phyloP scores from a whole-genome alignment of 2,329 filamentous ascomycete species.

The Raffaelea deltoideospora region DNA sequence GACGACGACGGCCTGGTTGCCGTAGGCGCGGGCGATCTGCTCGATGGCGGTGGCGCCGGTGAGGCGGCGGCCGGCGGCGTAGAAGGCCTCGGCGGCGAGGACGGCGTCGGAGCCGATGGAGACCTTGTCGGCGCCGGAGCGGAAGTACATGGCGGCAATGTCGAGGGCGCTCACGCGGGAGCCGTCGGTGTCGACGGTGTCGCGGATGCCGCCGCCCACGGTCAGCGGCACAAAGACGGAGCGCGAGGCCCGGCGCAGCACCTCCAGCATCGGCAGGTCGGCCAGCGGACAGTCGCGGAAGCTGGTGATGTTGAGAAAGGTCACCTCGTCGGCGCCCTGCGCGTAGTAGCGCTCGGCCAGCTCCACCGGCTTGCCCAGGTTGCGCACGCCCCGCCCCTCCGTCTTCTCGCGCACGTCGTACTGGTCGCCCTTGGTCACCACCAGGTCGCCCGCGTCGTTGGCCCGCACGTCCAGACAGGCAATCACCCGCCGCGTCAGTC shows the following conservation, averaged over 20 bases:
- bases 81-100: constrained; percentile 81
- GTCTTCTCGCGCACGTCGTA: constrained; percentile 93
- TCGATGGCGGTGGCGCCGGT: constrained; percentile 84
- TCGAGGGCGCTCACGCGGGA: constrained; percentile 78
- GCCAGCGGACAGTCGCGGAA: constrained; percentile 90
- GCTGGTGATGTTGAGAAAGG: constrained; percentile 95
- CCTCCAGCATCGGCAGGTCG: constrained; percentile 91
- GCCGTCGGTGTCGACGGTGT: constrained; percentile 80
- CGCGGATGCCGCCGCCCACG: constrained; percentile 86
- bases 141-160: constrained; percentile 94
- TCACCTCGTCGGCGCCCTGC: constrained; percentile 91
- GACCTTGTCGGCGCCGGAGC: constrained; percentile 92
- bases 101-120: constrained; percentile 94
- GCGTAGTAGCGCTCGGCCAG: constrained; percentile 91
- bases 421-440: constrained; percentile 96
- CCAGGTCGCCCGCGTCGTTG: constrained; percentile 87
- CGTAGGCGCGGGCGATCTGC: constrained; percentile 84
- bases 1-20: constrained; percentile 91
- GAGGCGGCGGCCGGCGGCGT: constrained; percentile 50
- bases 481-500: constrained; percentile 83
- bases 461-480: constrained; percentile 91
- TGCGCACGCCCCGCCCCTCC: constrained; percentile 55
- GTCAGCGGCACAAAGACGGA: constrained; percentile 94
- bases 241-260: constrained; percentile 69
- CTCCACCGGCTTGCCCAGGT: constrained; percentile 91